Percentiles rank a stretch among this genome's conserved stretches.
Evolutionary conservation across 2,329 filamentous ascomycete species (phyloP).

Genomic region (Pseudopyricularia cyperi): DNA sequence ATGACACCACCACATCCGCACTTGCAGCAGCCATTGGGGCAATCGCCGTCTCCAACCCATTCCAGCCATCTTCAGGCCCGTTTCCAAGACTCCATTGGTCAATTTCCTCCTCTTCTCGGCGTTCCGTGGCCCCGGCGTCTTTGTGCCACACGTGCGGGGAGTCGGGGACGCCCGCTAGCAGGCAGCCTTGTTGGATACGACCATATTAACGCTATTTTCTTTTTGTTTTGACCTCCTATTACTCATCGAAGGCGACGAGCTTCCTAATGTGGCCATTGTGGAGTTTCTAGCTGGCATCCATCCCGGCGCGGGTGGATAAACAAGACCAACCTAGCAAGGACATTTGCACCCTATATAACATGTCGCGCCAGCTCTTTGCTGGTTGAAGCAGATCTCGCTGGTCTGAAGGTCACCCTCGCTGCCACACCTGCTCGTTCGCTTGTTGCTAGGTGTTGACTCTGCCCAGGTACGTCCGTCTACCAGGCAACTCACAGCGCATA

Average conservation of each 20-base stretch:
- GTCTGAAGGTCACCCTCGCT: neutral
- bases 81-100: neutral
- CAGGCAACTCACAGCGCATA: neutral
- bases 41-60: neutral
- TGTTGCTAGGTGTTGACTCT: neutral
- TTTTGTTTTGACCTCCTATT: neutral
- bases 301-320: neutral
- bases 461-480: neutral
- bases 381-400: neutral
- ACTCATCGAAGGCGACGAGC: neutral
- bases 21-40: neutral
- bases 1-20: neutral
- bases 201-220: neutral
- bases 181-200: neutral
- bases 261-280: neutral
- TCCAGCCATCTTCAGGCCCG: too few relatives aligned
- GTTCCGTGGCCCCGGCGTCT: neutral
- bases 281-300: neutral
- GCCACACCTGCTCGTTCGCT: neutral
- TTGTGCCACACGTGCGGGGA: neutral
- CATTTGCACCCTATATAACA: neutral
- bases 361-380: neutral
- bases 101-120: neutral
- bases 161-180: neutral
- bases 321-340: too few relatives aligned